phyloP scores from a whole-genome alignment of 2,329 filamentous ascomycete species.

The Fusarium sp. region DNA sequence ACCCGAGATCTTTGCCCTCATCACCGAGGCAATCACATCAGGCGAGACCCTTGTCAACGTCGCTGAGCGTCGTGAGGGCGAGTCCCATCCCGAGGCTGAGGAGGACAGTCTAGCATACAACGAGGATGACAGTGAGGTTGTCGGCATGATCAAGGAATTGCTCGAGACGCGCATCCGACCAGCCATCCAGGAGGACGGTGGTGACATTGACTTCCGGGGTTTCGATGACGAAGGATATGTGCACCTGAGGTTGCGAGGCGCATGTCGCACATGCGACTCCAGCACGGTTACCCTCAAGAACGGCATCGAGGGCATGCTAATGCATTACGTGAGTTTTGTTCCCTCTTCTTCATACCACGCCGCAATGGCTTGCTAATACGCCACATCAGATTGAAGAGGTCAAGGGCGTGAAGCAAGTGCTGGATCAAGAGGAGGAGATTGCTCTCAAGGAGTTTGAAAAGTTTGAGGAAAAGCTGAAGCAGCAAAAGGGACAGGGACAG shows the following conservation, averaged over 20 bases:
- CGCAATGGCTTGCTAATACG: conserved; percentile 41
- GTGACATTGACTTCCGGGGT: conserved; percentile 94
- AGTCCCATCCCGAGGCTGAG: conserved; percentile 50
- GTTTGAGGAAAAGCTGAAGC: conserved; percentile 85
- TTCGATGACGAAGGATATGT: conserved; percentile 86
- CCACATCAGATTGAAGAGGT: conserved; percentile 88
- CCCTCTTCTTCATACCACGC: neutral
- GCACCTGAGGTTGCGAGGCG: conserved; percentile 87
- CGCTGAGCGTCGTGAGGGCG: conserved; percentile 68
- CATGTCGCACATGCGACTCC: conserved; percentile 95
- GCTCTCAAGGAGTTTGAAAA: conserved; percentile 88
- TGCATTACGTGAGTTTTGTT: conserved; percentile 81
- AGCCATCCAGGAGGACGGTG: conserved; percentile 96
- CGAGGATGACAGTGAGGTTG: conserved; percentile 91
- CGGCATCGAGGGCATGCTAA: conserved; percentile 98
- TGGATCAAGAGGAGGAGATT: conserved; percentile 93
- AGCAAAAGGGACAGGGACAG: conserved; percentile 58
- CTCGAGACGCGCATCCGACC: conserved; percentile 94
- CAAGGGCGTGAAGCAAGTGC: conserved; percentile 87
- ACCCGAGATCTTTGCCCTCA: conserved; percentile 93
- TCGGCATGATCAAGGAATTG: conserved; percentile 98
- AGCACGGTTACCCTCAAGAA: conserved; percentile 98
- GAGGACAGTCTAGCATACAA: conserved; percentile 83
- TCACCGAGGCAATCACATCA: conserved; percentile 89
- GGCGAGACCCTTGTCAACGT: conserved; percentile 84